A percentile compares a stretch with the other conserved stretches of the same genome.
These are phyloP conservation scores for Penicillium waksmanii DNA, from an alignment of 495 filamentous ascomycete genomes.

Conservation along the genomic window DNA sequence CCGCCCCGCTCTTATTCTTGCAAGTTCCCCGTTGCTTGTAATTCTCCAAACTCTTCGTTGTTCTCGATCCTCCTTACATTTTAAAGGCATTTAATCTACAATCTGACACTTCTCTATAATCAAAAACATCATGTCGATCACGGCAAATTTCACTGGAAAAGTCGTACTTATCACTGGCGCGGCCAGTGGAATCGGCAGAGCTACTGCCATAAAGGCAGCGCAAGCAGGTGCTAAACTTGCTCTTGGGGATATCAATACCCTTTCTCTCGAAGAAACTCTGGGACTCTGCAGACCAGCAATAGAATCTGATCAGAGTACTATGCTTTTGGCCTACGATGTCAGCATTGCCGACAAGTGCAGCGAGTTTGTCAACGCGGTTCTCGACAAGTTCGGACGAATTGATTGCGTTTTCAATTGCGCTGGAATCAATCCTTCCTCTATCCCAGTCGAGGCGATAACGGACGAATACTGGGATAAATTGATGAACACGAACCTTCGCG, in stretches of 20 bases:
- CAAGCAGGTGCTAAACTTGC: conserved; percentile 1
- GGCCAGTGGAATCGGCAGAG: conserved; percentile 5
- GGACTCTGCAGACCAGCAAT: background rate
- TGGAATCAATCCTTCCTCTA: conserved; percentile 5
- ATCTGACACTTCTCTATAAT: background rate
- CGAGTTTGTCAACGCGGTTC: background rate
- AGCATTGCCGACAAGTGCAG: background rate
- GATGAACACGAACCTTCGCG: conserved; percentile 1
- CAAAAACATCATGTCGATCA: background rate
- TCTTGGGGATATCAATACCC: background rate
- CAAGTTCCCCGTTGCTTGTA: too few species aligned
- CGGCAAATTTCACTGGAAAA: background rate
- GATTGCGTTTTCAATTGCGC: conserved; percentile 10
- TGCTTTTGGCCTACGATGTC: background rate
- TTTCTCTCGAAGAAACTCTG: background rate
- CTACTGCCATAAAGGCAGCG: conserved; percentile 6
- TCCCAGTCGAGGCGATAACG: background rate
- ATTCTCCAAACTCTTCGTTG: background rate
- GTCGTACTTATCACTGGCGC: conserved; percentile 8
- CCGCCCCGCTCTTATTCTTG: background rate
- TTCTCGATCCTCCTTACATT: background rate
- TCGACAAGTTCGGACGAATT: background rate
- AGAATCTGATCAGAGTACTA: background rate
- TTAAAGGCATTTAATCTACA: background rate
- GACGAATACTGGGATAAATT: conserved; percentile 7